Conservation (phyloP, 495 filamentous ascomycete species). For the Neurospora sp. region DNA sequence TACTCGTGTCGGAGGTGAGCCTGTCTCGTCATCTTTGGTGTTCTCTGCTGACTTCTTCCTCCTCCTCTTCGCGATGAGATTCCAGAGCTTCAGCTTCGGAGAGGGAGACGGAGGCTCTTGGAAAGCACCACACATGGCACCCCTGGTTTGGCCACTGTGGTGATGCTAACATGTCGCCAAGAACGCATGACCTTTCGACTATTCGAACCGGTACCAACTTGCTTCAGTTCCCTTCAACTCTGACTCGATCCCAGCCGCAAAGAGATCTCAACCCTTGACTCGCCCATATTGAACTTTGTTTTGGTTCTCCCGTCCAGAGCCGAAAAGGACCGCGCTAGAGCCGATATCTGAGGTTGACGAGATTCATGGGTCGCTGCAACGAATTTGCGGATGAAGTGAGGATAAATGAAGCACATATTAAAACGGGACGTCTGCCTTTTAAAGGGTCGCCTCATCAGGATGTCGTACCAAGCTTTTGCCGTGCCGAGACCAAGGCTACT, state of each 20-base stretch:
- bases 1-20: slow-evolving; percentile 10
- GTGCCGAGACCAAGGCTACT: slow-evolving; percentile 11
- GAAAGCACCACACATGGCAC: not conserved
- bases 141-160: not conserved
- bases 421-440: slow-evolving; percentile 26
- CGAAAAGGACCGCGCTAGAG: not conserved
- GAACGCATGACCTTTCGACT: not conserved
- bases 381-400: slow-evolving; percentile 43
- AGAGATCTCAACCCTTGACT: not conserved
- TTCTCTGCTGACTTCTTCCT: not conserved
- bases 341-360: slow-evolving; percentile 4
- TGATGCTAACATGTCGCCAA: not conserved
- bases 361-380: slow-evolving; percentile 12
- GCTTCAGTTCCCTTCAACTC: not conserved
- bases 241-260: not conserved
- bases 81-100: not conserved
- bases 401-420: slow-evolving; percentile 42
- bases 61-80: not conserved
- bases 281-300: not conserved
- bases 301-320: not conserved
- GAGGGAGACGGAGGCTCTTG: not conserved
- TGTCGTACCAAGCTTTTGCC: slow-evolving; percentile 8
- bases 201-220: not conserved
- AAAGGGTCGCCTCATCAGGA: slow-evolving; percentile 15
- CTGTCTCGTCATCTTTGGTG: not conserved